Evolutionary conservation across 2,329 filamentous ascomycete species (phyloP).

Genomic region (Penicillium vulpinum): DNA sequence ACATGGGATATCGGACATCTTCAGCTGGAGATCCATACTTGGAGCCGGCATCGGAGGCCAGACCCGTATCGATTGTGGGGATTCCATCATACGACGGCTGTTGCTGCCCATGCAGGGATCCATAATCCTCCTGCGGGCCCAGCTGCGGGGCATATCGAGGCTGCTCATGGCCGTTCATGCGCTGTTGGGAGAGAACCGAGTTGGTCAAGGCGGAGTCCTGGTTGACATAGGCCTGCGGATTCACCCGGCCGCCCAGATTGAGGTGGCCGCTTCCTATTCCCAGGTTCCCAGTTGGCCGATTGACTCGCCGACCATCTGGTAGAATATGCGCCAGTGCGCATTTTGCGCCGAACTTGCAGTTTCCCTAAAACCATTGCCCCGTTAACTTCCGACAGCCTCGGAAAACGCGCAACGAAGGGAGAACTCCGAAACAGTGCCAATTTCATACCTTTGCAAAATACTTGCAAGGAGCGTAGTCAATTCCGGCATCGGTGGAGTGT

Average conservation of each 20-base stretch:
- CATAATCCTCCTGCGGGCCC: slow-evolving; percentile 46
- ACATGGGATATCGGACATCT: slow-evolving; percentile 74
- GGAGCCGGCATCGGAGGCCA: slow-evolving; percentile 59
- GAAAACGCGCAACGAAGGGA: not conserved
- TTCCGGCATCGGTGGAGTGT: slow-evolving; percentile 81
- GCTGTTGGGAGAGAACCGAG: slow-evolving; percentile 66
- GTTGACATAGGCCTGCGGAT: slow-evolving; percentile 61
- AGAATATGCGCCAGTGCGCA: slow-evolving; percentile 96
- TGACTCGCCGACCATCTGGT: slow-evolving; percentile 88
- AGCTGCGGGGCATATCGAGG: slow-evolving; percentile 45
- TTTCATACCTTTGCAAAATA: slow-evolving; percentile 88
- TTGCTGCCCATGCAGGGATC: slow-evolving; percentile 46
- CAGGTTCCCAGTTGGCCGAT: slow-evolving; percentile 60
- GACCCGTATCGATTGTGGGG: slow-evolving; percentile 59
- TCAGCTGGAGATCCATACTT: slow-evolving; percentile 84
- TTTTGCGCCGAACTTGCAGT: slow-evolving; percentile 98
- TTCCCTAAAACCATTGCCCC: slow-evolving; percentile 63
- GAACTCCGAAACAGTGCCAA: not conserved
- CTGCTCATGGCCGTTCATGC: slow-evolving; percentile 51
- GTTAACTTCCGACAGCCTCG: slow-evolving; percentile 18
- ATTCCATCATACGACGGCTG: slow-evolving; percentile 51
- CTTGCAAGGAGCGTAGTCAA: slow-evolving; percentile 89
- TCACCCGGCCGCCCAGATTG: slow-evolving; percentile 66
- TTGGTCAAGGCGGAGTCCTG: slow-evolving; percentile 73
- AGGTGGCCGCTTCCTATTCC: slow-evolving; percentile 58